Conservation (phyloP, 73 alveolate species). For the Urostyla sp. region DNA sequence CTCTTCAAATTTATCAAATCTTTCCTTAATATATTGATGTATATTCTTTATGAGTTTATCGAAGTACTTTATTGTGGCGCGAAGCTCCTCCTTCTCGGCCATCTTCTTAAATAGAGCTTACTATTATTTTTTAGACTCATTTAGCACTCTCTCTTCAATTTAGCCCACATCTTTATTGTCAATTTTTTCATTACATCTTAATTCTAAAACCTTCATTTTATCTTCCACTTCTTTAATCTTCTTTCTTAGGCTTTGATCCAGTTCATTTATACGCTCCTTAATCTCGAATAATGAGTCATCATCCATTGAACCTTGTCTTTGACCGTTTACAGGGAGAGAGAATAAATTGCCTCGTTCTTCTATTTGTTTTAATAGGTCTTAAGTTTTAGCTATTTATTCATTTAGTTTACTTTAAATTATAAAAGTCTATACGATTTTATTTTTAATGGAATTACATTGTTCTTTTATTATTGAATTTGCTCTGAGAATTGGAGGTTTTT, state of each 20-base stretch:
- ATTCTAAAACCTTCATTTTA: background rate
- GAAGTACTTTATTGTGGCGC: constrained; percentile 76
- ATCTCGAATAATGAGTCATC: constrained; percentile 13
- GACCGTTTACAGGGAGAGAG: background rate
- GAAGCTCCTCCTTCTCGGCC: constrained; percentile 90
- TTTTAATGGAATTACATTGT: background rate
- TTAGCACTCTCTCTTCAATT: constrained; percentile 19
- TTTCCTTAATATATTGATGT: constrained; percentile 61
- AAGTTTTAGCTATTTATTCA: constrained; percentile 14
- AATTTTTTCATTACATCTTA: constrained; percentile 14
- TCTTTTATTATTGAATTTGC: background rate
- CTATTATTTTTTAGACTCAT: constrained; percentile 41
- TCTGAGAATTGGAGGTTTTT: background rate
- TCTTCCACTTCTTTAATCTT: background rate
- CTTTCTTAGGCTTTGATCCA: background rate
- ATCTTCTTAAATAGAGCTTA: constrained; percentile 77
- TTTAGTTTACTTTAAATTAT: constrained; percentile 11
- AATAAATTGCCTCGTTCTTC: constrained; percentile 26
- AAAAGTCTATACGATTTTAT: background rate
- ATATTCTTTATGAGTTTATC: constrained; percentile 86
- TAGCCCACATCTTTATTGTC: background rate
- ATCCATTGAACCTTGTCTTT: constrained; percentile 18
- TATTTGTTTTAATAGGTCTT: background rate
- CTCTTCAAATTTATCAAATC: constrained; percentile 78
- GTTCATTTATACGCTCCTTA: background rate